phyloP scores from a whole-genome alignment of 176 grass and related monocot species.

The Juncus effusus region DNA sequence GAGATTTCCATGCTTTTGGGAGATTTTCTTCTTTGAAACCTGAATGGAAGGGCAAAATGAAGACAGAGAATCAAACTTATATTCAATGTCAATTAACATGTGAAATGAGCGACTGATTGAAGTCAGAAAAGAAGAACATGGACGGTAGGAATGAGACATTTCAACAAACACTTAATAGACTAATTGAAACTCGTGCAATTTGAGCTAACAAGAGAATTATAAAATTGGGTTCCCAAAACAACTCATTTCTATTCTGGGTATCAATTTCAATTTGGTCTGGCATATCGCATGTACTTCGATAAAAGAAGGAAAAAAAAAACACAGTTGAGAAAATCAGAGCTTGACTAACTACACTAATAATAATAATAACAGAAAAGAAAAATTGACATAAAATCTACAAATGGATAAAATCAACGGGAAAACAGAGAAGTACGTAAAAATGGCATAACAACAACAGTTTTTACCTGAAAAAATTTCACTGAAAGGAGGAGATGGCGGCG shows the following conservation, averaged over 20 bases:
- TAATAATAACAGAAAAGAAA: too few relatives aligned
- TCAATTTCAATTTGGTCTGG: too few relatives aligned
- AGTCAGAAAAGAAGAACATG: neutral
- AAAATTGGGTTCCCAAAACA: too few relatives aligned
- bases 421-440: too few relatives aligned
- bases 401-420: too few relatives aligned
- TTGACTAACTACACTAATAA: too few relatives aligned
- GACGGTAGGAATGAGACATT: neutral
- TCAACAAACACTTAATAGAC: conserved; percentile 16
- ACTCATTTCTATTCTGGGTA: too few relatives aligned
- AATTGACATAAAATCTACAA: too few relatives aligned
- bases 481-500: neutral
- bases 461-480: neutral
- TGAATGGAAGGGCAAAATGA: conserved; percentile 3
- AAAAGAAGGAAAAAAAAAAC: too few relatives aligned
- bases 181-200: neutral
- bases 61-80: neutral
- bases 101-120: neutral
- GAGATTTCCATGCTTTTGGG: conserved; percentile 2
- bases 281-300: too few relatives aligned
- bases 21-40: conserved; percentile 1
- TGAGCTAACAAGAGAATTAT: too few relatives aligned
- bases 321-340: too few relatives aligned
- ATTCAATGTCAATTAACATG: neutral
- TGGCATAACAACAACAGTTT: neutral